Percentiles rank a stretch among this genome's conserved stretches.
phyloP scores from a whole-genome alignment of 2,329 filamentous ascomycete genomes.

The Lecanicillium sp. region DNA sequence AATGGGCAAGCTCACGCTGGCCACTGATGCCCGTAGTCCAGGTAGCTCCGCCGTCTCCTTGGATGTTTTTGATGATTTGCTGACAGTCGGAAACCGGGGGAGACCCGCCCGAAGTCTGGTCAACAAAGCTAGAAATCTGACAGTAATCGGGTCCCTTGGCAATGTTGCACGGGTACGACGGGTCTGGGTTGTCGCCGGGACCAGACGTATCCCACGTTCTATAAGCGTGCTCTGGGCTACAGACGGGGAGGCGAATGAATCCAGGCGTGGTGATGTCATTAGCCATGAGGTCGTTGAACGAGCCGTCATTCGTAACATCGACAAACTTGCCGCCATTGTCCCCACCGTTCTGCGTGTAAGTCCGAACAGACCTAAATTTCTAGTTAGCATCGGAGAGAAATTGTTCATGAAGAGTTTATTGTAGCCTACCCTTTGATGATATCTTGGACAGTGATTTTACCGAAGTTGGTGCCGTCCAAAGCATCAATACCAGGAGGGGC shows the following conservation, averaged over 20 bases:
- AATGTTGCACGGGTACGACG: constrained; percentile 27
- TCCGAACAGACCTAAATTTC: not conserved
- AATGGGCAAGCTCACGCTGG: constrained; percentile 18
- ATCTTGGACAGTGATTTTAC: not conserved
- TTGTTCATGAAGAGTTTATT: not conserved
- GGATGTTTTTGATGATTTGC: constrained; percentile 25
- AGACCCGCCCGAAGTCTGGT: constrained; percentile 25
- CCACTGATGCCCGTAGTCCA: not conserved
- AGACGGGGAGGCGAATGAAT: constrained; percentile 5
- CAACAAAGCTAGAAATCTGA: constrained; percentile 21
- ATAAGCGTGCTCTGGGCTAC: not conserved
- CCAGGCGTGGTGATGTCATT: constrained; percentile 4
- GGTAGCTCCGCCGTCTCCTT: constrained; percentile 12
- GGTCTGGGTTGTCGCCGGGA: not conserved
- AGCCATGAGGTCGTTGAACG: constrained; percentile 1
- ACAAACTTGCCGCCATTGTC: constrained; percentile 1
- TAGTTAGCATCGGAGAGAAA: not conserved
- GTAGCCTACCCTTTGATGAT: constrained; percentile 2
- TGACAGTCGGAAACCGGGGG: constrained; percentile 25
- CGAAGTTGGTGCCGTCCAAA: constrained; percentile 1
- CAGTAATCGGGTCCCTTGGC: constrained; percentile 18
- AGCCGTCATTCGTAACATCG: not conserved
- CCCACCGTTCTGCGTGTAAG: not conserved
- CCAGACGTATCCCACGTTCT: constrained; percentile 1
- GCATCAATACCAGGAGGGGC: constrained; percentile 1